phyloP scores from a whole-genome alignment of 2,329 filamentous ascomycete species.

The Diaporthe ampelina region DNA sequence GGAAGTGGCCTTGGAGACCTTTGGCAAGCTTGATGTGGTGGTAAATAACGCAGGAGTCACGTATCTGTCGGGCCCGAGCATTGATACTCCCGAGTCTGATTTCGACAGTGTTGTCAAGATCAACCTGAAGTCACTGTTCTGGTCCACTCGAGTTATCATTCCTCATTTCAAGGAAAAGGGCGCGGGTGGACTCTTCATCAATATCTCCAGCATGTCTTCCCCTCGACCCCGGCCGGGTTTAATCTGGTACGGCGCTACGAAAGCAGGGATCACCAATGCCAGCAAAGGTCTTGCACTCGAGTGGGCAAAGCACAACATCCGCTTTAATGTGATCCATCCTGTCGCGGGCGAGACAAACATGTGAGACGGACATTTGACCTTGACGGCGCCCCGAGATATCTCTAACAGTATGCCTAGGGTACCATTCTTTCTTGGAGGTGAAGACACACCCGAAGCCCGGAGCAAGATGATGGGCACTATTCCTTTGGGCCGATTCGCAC shows the following conservation, averaged over 20 bases:
- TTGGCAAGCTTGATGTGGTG: constrained; percentile 43
- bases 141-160: not conserved
- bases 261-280: not conserved
- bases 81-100: not conserved
- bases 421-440: not conserved
- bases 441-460: not conserved
- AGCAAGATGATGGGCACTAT: not conserved
- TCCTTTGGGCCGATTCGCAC: not conserved
- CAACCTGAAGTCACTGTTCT: constrained; percentile 1
- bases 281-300: not conserved
- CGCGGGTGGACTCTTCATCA: not conserved
- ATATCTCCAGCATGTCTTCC: constrained; percentile 1
- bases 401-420: not conserved
- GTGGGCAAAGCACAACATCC: not conserved
- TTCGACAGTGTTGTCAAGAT: not conserved
- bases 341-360: not conserved
- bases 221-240: not conserved
- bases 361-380: not conserved
- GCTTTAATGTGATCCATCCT: not conserved
- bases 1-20: constrained; percentile 6
- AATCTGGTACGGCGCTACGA: constrained; percentile 6
- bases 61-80: not conserved
- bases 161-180: not conserved
- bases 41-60: constrained; percentile 21
- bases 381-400: not conserved